These are phyloP conservation scores for Tetrahymena malaccensis DNA, from an alignment of 73 alveolate species.

Conservation along the genomic window DNA sequence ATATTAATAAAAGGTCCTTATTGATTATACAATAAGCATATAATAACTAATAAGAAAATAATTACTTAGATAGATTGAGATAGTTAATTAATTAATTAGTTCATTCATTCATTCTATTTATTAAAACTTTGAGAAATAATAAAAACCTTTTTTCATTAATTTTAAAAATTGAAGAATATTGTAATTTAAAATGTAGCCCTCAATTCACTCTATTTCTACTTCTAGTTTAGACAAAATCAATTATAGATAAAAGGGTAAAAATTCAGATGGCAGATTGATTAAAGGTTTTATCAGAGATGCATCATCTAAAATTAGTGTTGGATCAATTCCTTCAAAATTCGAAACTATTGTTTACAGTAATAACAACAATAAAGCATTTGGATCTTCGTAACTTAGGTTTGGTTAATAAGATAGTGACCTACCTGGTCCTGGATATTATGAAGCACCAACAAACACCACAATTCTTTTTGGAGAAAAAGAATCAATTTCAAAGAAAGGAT, in stretches of 20 bases:
- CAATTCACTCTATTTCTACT: neutral
- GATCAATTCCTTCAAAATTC: constrained; percentile 39
- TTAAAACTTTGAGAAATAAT: neutral
- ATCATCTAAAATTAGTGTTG: constrained; percentile 21
- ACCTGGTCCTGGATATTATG: constrained; percentile 42
- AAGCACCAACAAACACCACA: neutral
- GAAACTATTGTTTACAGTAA: constrained; percentile 27
- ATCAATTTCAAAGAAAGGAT: constrained; percentile 26
- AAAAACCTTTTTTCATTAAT: neutral
- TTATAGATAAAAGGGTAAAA: neutral
- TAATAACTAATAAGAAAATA: neutral
- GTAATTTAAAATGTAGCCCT: neutral
- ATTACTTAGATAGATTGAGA: neutral
- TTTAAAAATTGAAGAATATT: neutral
- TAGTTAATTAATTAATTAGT: no score
- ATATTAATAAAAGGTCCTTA: neutral
- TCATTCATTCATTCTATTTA: neutral
- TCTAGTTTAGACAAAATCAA: neutral
- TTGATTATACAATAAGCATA: neutral
- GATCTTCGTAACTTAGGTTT: constrained; percentile 37
- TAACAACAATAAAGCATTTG: constrained; percentile 33
- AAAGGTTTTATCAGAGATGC: constrained; percentile 43
- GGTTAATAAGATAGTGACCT: neutral
- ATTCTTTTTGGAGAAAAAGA: constrained; percentile 1
- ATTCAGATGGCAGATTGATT: constrained; percentile 5